phyloP scores from a whole-genome alignment of 73 alveolate species.

The Paramecium caudatum region DNA sequence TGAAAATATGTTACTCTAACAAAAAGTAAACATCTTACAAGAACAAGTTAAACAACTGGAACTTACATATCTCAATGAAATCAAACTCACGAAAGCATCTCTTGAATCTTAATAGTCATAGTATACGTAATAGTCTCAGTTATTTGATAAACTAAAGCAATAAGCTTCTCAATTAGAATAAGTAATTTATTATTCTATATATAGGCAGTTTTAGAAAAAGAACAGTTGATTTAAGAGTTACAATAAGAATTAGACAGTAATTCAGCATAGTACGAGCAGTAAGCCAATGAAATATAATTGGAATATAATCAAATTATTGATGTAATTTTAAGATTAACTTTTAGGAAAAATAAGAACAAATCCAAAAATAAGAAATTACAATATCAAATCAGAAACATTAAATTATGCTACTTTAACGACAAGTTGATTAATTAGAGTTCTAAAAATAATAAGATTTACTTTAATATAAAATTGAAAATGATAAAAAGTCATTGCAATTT shows the following conservation, averaged over 20 bases:
- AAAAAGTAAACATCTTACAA: neutral
- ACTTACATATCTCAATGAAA: neutral
- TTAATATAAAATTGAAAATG: constrained; percentile 31
- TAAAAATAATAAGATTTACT: constrained; percentile 37
- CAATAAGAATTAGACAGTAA: neutral
- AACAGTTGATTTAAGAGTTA: neutral
- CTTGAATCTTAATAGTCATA: neutral
- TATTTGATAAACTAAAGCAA: constrained; percentile 1
- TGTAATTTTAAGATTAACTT: neutral
- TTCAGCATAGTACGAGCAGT: constrained; percentile 40
- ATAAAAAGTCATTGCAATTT: constrained; percentile 4
- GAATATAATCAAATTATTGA: constrained; percentile 19
- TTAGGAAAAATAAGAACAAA: constrained; percentile 37
- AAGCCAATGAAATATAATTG: neutral
- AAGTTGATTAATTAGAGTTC: constrained; percentile 36
- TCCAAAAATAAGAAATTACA: neutral
- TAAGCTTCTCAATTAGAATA: constrained; percentile 34
- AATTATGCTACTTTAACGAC: neutral
- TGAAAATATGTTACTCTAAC: neutral
- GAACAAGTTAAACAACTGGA: neutral
- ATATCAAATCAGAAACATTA: neutral
- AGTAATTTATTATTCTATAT: neutral
- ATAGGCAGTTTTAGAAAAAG: neutral
- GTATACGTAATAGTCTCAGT: neutral
- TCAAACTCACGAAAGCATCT: neutral